Evolutionary conservation across 768 basidiomycete genomes (phyloP), one percentile per base, ranked within the genome.

Genomic region (Auricularia cornea): DNA sequence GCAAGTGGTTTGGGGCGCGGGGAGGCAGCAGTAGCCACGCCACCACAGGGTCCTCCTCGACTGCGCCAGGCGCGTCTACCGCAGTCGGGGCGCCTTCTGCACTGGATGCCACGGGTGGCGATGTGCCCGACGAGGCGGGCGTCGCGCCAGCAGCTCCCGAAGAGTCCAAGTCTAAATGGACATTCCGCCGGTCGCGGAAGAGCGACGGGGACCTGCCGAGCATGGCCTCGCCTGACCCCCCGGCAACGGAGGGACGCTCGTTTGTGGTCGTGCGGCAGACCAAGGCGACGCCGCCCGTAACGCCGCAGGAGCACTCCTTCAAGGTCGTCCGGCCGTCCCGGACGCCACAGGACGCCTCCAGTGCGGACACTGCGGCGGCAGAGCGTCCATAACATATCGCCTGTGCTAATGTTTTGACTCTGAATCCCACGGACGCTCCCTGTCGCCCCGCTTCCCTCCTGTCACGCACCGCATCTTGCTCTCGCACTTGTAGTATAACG

Each of bases 241-340:
- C 73, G 48, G 66, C 74, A 20, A 69, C 74, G 20, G 70, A 74
- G 35, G 73, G 23, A 57, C 64, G 16, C 26, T 57, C 65, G 66
- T 89, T 89, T 66, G 87, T 89, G 23, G 87, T 89, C 35, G 83
- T 88, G 59, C 80, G 86, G n/a, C 26, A 57, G 54, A 85, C 84
- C 70, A 76, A 75, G 65, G 23, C 52, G 4, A 72, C 72, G 48
- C 78, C 81, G 26, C 40, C 59, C 18, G 31, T 57, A 28, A 31
- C 59, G 59, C 59, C 59, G 33, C 35, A 28, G 59, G 59, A 60
- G 59, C 26, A 16, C 31, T 38, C 59, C 20, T 60, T 44, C 59
- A 60, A 60, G 32, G 59, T 60, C 26, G 28, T 38, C 26, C 35
- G 33, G 12, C 33, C 59, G 12, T 31, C 30, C 18, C 59, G 35